Percentiles rank a stretch among this genome's conserved stretches.
Evolutionary conservation across 495 filamentous ascomycete genomes (phyloP).

Genomic region (Cercophora samala): DNA sequence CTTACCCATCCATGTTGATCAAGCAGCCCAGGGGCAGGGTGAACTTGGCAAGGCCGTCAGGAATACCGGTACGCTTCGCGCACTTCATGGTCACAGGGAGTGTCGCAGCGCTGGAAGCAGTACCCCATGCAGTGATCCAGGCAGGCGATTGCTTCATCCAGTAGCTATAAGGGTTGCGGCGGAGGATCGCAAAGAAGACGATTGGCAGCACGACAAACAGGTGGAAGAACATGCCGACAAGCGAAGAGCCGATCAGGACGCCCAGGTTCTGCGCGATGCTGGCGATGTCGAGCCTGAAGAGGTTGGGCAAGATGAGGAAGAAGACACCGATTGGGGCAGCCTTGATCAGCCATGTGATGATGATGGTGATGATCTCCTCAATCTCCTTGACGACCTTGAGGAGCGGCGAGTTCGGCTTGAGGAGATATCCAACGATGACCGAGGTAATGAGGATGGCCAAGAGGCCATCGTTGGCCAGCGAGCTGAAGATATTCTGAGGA

Average conservation of each 20-base stretch:
- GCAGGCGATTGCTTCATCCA: slow-evolving; percentile 29
- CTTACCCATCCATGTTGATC: slow-evolving; percentile 36
- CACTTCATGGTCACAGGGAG: slow-evolving; percentile 30
- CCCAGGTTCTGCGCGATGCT: slow-evolving; percentile 34
- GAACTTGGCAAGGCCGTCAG: slow-evolving; percentile 27
- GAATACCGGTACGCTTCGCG: slow-evolving; percentile 18
- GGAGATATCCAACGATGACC: slow-evolving; percentile 27
- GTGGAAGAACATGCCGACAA: slow-evolving; percentile 30
- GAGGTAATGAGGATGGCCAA: slow-evolving; percentile 29
- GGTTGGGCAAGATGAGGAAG: slow-evolving; percentile 36
- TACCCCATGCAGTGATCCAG: slow-evolving; percentile 35
- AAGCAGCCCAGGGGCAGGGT: slow-evolving; percentile 30
- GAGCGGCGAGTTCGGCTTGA: slow-evolving; percentile 20
- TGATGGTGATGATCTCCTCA: slow-evolving; percentile 30
- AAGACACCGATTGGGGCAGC: slow-evolving; percentile 36
- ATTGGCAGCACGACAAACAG: slow-evolving; percentile 31
- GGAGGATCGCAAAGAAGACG: slow-evolving; percentile 26
- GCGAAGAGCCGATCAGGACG: slow-evolving; percentile 29
- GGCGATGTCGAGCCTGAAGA: slow-evolving; percentile 30
- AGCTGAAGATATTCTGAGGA: slow-evolving; percentile 29
- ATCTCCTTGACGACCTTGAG: slow-evolving; percentile 26
- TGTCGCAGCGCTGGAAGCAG: slow-evolving; percentile 30
- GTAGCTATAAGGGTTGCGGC: slow-evolving; percentile 29
- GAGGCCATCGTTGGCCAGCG: slow-evolving; percentile 32
- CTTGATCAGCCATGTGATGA: slow-evolving; percentile 36